Percentiles rank a stretch among this genome's conserved stretches.
Conservation (phyloP, 1,139 yeast species). For the Saccharomyces hybrid region DNA sequence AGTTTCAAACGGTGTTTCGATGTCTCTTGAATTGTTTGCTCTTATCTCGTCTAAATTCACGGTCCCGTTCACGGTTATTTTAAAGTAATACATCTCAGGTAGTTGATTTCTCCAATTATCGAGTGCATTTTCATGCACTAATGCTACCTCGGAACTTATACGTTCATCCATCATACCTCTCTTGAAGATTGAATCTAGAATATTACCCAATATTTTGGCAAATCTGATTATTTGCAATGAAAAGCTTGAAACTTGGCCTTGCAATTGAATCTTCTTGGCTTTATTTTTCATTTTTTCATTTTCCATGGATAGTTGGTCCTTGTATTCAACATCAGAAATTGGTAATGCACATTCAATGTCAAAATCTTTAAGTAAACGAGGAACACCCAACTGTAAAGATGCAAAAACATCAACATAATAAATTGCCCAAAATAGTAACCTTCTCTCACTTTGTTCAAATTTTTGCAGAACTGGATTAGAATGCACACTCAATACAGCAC, state of each 20-base stretch:
- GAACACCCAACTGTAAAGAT: slow-evolving; percentile 73
- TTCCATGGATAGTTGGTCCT: slow-evolving; percentile 34
- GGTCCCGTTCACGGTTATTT: slow-evolving; percentile 56
- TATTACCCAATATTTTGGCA: slow-evolving; percentile 65
- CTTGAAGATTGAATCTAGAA: slow-evolving; percentile 59
- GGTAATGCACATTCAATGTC: slow-evolving; percentile 87
- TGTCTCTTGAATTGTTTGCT: slow-evolving; percentile 5
- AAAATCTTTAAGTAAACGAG: slow-evolving; percentile 67
- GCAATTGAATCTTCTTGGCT: slow-evolving; percentile 33
- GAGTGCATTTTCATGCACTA: slow-evolving; percentile 59
- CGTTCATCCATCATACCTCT: slow-evolving; percentile 41
- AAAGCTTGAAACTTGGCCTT: slow-evolving; percentile 59
- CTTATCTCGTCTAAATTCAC: slow-evolving; percentile 21
- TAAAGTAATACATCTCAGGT: slow-evolving; percentile 55
- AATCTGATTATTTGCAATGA: slow-evolving; percentile 63
- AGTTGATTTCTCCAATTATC: slow-evolving; percentile 76
- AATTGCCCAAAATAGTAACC: slow-evolving; percentile 78
- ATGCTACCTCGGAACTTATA: slow-evolving; percentile 31
- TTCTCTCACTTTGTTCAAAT: slow-evolving; percentile 72
- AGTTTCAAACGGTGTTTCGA: neutral
- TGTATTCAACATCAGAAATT: slow-evolving; percentile 50
- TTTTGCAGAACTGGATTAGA: slow-evolving; percentile 50
- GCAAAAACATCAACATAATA: slow-evolving; percentile 72
- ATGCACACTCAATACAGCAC: slow-evolving; percentile 55
- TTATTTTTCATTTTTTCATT: neutral